These are phyloP conservation scores for Trametes sp. DNA, from an alignment of 1,284 basidiomycete species.

Conservation along the genomic window DNA sequence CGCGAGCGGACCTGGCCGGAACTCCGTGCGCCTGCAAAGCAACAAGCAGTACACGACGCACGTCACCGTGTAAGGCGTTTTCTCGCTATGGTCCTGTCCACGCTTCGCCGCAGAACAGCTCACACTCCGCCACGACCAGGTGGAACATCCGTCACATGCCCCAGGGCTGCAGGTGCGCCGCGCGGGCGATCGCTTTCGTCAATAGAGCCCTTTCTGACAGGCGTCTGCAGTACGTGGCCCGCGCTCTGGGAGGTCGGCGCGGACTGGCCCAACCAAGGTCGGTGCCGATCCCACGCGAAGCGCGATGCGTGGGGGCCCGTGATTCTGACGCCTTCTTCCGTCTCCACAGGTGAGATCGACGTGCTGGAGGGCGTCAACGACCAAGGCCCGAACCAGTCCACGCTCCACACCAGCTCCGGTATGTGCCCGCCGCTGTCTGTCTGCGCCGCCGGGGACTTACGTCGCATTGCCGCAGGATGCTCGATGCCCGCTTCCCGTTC, in stretches of 20 bases:
- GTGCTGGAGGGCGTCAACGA: conserved; percentile 76
- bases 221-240: conserved; percentile 45
- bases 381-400: conserved; percentile 59
- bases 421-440: conserved; percentile 7
- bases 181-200: conserved; percentile 1
- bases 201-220: conserved; percentile 10
- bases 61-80: conserved; percentile 63
- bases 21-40: conserved; percentile 64
- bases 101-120: not conserved
- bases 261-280: conserved; percentile 44
- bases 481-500: conserved; percentile 59
- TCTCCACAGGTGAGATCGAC: conserved; percentile 65
- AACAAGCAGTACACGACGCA: conserved; percentile 59
- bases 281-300: conserved; percentile 24
- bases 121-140: conserved; percentile 38
- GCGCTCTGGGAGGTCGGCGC: conserved; percentile 48
- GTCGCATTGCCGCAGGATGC: conserved; percentile 53
- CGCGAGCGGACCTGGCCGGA: conserved; percentile 58
- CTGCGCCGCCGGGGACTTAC: conserved; percentile 1
- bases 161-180: conserved; percentile 68
- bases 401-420: conserved; percentile 68
- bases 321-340: conserved; percentile 7
- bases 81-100: not conserved
- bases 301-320: conserved; percentile 25
- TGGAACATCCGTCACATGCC: conserved; percentile 66